Base-by-base conservation (phyloP, 2,329 filamentous ascomycete species). In the Aspergillus ruber region DNA sequence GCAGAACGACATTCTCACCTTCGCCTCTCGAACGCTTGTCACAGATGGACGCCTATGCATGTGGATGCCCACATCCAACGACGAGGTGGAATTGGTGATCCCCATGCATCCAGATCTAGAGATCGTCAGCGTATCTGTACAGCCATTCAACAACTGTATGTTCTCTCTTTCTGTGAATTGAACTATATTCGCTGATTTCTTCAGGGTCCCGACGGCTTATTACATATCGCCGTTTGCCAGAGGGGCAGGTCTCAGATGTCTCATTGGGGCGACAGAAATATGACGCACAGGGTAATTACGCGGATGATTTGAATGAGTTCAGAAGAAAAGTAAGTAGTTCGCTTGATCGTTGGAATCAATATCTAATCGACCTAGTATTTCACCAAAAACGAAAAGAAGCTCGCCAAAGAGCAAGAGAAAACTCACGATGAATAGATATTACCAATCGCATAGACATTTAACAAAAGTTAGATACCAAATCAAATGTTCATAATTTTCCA, bases 21-120 rank as follows among this genome's bases (percentile, higher is more conserved):
- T 98, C 61, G 84, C 89, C 4, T 79, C 83, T 1, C 74, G 80
- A 10, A 88, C 84, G 1, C 75, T 98, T 1, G 87, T 95, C 6
- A 83, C 88, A 45, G 71, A 82, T 52, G 93, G 89, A 0, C 78
- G 93, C 23, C 67, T 98, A 8, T 88, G 86, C 6, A 94, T 98
- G 74, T 98, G 93, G 93, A 95, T 97, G 88, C 93, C 93, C 0
- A 95, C 90, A 0, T 85, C 89, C 23, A 90, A 88, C 61, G 84
- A 87, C 50, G 80, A 89, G 56, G 80, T 85, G 49, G 86, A 91
- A 62, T 81, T 95, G 18, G 75, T 81, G 0, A 78, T 91, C 12
- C 91, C 91, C 0, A 78, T 76, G 17, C 89, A 97, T 64, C 85
- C 86, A 0, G 81, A 80, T 48, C 71, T 98, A 12, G 79, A 86